phyloP scores from a whole-genome alignment of 1,139 yeast species.

The Diutina siamensis region DNA sequence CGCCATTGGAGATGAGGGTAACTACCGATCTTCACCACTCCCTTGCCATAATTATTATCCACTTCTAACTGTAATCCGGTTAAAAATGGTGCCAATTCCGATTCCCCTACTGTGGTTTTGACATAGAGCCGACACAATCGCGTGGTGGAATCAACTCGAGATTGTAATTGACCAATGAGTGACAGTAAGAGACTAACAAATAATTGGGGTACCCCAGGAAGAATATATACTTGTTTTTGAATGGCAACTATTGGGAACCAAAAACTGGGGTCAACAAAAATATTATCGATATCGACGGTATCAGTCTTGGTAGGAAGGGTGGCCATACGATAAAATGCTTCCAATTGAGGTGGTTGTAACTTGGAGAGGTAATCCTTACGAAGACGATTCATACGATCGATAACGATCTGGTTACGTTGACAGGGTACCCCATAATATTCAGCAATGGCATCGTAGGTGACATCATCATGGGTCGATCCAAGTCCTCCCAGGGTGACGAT shows the following conservation, averaged over 20 bases:
- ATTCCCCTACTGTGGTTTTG: constrained; percentile 48
- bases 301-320: constrained; percentile 43
- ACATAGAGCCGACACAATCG: constrained; percentile 42
- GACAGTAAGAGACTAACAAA: constrained; percentile 40
- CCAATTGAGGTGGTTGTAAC: constrained; percentile 32
- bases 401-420: constrained; percentile 44
- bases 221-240: constrained; percentile 47
- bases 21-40: constrained; percentile 58
- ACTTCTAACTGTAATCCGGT: constrained; percentile 38
- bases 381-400: constrained; percentile 43
- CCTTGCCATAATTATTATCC: constrained; percentile 20
- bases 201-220: constrained; percentile 77
- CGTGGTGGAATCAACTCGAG: constrained; percentile 15
- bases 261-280: constrained; percentile 41
- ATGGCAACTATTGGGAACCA: constrained; percentile 82
- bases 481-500: constrained; percentile 76
- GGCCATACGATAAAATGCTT: constrained; percentile 70
- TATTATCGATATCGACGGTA: constrained; percentile 29
- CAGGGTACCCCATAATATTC: constrained; percentile 45
- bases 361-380: constrained; percentile 28
- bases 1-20: constrained; percentile 67
- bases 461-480: constrained; percentile 87
- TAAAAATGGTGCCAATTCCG: constrained; percentile 58
- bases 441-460: constrained; percentile 65
- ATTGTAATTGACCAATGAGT: constrained; percentile 16